phyloP scores from a whole-genome alignment of 1,284 basidiomycete species.

The Baeospora myosura region DNA sequence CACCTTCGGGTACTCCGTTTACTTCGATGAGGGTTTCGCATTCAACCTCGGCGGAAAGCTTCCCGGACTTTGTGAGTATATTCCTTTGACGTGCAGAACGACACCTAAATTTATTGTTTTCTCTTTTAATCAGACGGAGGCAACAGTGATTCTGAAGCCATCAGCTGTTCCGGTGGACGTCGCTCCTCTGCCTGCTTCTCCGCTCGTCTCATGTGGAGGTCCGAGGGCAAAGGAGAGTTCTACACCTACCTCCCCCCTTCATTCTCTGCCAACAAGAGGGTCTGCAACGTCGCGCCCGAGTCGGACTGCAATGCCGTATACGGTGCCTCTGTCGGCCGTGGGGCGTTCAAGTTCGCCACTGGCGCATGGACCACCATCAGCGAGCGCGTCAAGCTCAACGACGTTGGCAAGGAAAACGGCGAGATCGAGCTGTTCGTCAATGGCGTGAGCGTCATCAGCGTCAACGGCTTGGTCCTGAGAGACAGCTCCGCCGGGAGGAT shows the following conservation, averaged over 20 bases:
- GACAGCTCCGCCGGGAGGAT: conserved; percentile 37
- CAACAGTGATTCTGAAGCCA: conserved; percentile 32
- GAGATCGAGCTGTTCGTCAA: conserved; percentile 51
- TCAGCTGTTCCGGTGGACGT: conserved; percentile 46
- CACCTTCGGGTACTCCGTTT: conserved; percentile 55
- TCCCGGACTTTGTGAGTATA: conserved; percentile 43
- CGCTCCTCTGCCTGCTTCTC: conserved; percentile 44
- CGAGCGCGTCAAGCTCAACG: conserved; percentile 57
- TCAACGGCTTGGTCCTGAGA: conserved; percentile 42
- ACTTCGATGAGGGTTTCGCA: conserved; percentile 47
- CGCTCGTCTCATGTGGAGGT: conserved; percentile 51
- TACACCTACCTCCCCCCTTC: conserved; percentile 51
- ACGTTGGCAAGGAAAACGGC: conserved; percentile 48
- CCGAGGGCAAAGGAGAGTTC: conserved; percentile 43
- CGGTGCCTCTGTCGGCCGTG: conserved; percentile 66
- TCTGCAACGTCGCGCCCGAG: conserved; percentile 46
- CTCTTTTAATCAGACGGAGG: conserved; percentile 39
- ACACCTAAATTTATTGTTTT: conserved; percentile 8
- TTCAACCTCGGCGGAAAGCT: conserved; percentile 47
- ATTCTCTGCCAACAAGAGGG: conserved; percentile 43
- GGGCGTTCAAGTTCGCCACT: conserved; percentile 56
- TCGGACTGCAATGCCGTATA: conserved; percentile 60
- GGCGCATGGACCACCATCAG: conserved; percentile 55
- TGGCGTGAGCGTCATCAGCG: conserved; percentile 49
- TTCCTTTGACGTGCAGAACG: conserved; percentile 9